phyloP scores from a whole-genome alignment of 1,139 yeast species.

The Yamadazyma aaseri region DNA sequence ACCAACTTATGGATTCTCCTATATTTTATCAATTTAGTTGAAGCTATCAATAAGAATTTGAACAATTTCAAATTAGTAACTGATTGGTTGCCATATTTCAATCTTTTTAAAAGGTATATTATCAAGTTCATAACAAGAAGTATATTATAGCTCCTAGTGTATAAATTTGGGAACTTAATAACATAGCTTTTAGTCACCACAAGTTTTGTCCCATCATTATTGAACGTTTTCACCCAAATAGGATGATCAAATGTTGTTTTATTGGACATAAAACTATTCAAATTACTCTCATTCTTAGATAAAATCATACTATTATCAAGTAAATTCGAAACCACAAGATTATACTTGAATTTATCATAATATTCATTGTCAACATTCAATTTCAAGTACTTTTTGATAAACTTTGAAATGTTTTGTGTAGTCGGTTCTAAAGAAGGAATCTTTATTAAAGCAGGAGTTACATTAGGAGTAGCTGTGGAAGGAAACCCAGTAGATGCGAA shows the following conservation, averaged over 20 bases:
- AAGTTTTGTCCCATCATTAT: slow-evolving; percentile 21
- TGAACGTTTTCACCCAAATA: slow-evolving; percentile 10
- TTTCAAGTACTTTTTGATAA: slow-evolving; percentile 28
- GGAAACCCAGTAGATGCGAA: too few species aligned
- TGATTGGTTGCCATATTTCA: slow-evolving; percentile 2
- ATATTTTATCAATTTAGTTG: slow-evolving; percentile 31
- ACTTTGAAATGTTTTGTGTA: slow-evolving; percentile 27
- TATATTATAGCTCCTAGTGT: slow-evolving; percentile 12
- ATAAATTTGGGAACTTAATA: slow-evolving; percentile 15
- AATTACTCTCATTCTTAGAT: slow-evolving; percentile 38
- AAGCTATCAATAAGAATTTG: slow-evolving; percentile 30
- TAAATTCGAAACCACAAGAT: slow-evolving; percentile 38
- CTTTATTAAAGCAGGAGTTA: too few species aligned
- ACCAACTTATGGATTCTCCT: slow-evolving; percentile 25
- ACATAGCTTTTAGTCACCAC: slow-evolving; percentile 12
- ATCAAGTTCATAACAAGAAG: slow-evolving; percentile 22
- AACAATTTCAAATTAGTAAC: slow-evolving; percentile 22
- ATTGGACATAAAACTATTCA: slow-evolving; percentile 10
- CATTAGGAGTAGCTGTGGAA: neutral
- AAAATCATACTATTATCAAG: slow-evolving; percentile 44
- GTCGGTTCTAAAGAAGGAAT: slow-evolving; percentile 11
- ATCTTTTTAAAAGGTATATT: slow-evolving; percentile 23
- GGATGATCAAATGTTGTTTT: neutral
- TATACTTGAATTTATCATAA: slow-evolving; percentile 46
- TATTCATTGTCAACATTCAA: slow-evolving; percentile 23